Percentiles rank a stretch among this genome's conserved stretches.
phyloP scores from a whole-genome alignment of 352 stramenopile genomes.

The Pelagophyceae sp. region DNA sequence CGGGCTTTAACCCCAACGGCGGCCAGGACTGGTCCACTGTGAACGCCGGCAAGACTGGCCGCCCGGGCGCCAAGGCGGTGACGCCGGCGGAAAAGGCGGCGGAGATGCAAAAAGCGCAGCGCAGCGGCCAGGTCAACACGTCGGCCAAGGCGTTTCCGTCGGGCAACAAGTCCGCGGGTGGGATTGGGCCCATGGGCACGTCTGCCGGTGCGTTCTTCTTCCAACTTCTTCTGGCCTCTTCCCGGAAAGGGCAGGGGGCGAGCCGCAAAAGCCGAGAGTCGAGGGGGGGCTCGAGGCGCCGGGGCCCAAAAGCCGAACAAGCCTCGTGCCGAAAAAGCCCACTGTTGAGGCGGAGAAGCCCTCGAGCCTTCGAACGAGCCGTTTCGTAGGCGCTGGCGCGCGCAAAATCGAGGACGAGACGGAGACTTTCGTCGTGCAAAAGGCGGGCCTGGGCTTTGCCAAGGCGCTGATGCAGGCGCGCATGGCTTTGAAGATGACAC shows the following conservation, averaged over 20 bases:
- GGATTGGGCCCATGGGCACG: conserved; percentile 9
- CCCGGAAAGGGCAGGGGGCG: too few relatives aligned
- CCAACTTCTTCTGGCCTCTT: too few relatives aligned
- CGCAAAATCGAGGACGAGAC: conserved; percentile 16
- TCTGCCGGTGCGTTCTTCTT: too few relatives aligned
- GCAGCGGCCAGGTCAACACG: neutral
- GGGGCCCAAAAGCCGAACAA: too few relatives aligned
- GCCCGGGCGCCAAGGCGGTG: neutral
- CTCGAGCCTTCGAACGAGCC: too few relatives aligned
- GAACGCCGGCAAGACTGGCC: conserved; percentile 43
- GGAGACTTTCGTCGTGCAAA: conserved; percentile 10
- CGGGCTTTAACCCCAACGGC: conserved; percentile 22
- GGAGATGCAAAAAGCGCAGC: neutral
- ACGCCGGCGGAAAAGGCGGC: neutral
- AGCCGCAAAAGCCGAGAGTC: too few relatives aligned
- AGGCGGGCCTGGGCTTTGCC: conserved; percentile 14
- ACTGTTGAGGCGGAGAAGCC: too few relatives aligned
- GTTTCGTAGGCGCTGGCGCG: conserved; percentile 13
- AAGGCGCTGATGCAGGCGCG: conserved; percentile 89
- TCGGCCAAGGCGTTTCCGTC: neutral
- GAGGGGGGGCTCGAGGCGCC: too few relatives aligned
- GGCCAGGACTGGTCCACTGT: conserved; percentile 55
- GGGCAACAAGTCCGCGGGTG: neutral
- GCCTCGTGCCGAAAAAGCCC: too few relatives aligned
- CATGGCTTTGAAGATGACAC: conserved; percentile 93